Conservation (phyloP, 768 basidiomycete species). For the Hericium erinaceus region DNA sequence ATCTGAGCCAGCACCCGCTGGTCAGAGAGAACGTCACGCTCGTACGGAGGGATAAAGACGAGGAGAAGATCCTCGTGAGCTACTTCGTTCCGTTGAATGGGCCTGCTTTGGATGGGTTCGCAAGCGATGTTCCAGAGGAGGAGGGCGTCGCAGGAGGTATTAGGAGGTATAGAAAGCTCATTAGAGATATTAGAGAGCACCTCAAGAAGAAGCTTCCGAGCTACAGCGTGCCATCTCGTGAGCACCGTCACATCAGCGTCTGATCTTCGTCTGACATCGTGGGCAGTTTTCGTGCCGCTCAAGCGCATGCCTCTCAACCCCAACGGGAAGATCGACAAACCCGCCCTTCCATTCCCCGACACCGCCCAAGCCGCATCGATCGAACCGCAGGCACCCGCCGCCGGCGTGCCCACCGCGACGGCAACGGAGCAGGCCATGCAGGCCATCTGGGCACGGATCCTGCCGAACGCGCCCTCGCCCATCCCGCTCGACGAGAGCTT, state of each 20-base stretch:
- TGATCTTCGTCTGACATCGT: too few species aligned
- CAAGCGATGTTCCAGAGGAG: constrained; percentile 48
- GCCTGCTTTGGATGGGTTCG: constrained; percentile 54
- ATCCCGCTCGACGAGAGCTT: constrained; percentile 90
- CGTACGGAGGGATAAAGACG: constrained; percentile 94
- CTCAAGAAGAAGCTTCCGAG: constrained; percentile 94
- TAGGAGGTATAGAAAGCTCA: constrained; percentile 74
- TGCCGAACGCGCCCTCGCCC: constrained; percentile 68
- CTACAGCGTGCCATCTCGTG: constrained; percentile 88
- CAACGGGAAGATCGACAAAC: constrained; percentile 99
- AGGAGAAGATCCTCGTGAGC: constrained; percentile 96
- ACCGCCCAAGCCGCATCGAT: constrained; percentile 58
- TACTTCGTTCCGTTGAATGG: constrained; percentile 90
- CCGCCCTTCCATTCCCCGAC: constrained; percentile 96
- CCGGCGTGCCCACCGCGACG: constrained; percentile 5
- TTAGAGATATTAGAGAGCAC: constrained; percentile 90
- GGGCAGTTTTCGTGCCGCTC: constrained; percentile 85
- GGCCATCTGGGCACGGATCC: constrained; percentile 74
- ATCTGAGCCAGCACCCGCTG: constrained; percentile 86
- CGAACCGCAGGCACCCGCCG: constrained; percentile 27
- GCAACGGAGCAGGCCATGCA: constrained; percentile 76
- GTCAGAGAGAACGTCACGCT: constrained; percentile 98
- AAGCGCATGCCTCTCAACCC: constrained; percentile 96
- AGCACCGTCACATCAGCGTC: too few species aligned
- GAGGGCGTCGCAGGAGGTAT: constrained; percentile 67